phyloP scores from a whole-genome alignment of 2,329 filamentous ascomycete species.

The Nigrospora osmanthi region DNA sequence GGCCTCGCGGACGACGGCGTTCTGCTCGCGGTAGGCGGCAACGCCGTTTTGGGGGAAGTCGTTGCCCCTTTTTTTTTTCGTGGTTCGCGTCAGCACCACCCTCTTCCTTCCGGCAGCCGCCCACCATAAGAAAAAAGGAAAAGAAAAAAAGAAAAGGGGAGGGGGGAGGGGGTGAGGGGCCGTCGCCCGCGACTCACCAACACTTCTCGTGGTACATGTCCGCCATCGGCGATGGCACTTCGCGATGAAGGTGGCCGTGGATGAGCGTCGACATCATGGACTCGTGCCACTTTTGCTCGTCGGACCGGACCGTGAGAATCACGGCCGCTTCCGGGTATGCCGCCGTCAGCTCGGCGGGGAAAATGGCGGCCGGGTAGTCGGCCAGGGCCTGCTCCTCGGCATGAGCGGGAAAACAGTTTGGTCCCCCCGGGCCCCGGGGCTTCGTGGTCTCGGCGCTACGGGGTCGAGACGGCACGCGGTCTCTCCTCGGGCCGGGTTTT shows the following conservation, averaged over 20 bases:
- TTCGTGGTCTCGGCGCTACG: too few species aligned
- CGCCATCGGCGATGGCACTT: slow-evolving; percentile 8
- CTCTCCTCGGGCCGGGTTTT: too few species aligned
- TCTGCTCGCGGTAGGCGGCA: slow-evolving; percentile 15
- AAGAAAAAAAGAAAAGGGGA: too few species aligned
- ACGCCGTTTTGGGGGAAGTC: slow-evolving; percentile 15
- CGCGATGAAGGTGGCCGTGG: slow-evolving; percentile 11
- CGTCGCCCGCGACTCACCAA: slow-evolving; percentile 1
- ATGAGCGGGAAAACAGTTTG: neutral
- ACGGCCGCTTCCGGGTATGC: slow-evolving; percentile 57
- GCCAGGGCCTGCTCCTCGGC: slow-evolving; percentile 10
- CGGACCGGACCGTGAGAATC: slow-evolving; percentile 49
- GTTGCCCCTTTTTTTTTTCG: slow-evolving; percentile 10
- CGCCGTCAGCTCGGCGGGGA: slow-evolving; percentile 51
- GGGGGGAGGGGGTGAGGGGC: too few species aligned
- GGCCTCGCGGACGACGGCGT: slow-evolving; percentile 11
- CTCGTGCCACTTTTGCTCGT: slow-evolving; percentile 50
- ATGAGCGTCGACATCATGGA: slow-evolving; percentile 25
- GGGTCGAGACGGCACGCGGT: too few species aligned
- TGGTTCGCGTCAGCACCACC: neutral
- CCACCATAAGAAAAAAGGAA: too few species aligned
- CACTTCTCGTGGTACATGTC: slow-evolving; percentile 16
- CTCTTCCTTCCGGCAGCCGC: too few species aligned
- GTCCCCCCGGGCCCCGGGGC: too few species aligned
- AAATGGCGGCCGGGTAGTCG: slow-evolving; percentile 22